Percentiles rank a stretch among this genome's conserved stretches.
These are phyloP conservation scores for Blumeriella jaapii DNA, from an alignment of 2,329 filamentous ascomycete species.

Conservation along the genomic window DNA sequence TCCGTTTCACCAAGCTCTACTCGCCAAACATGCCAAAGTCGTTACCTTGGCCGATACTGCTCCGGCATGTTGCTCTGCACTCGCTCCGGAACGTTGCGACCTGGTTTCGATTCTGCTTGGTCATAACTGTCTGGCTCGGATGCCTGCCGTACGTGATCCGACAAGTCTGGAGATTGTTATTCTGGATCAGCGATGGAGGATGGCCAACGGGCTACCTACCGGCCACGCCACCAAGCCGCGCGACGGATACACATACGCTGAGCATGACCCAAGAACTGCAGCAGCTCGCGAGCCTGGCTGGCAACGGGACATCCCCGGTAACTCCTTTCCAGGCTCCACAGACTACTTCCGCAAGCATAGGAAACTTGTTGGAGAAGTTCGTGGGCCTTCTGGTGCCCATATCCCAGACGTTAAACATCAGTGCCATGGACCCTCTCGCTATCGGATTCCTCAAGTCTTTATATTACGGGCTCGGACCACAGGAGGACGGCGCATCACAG, in stretches of 20 bases:
- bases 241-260: slow-evolving; percentile 15
- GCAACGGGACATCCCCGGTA: slow-evolving; percentile 24
- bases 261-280: slow-evolving; percentile 19
- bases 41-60: slow-evolving; percentile 70
- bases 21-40: slow-evolving; percentile 82
- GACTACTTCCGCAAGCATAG: slow-evolving; percentile 31
- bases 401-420: slow-evolving; percentile 21
- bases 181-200: slow-evolving; percentile 49
- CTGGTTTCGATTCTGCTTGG: slow-evolving; percentile 68
- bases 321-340: slow-evolving; percentile 22
- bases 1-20: slow-evolving; percentile 97
- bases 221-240: slow-evolving; percentile 8
- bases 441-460: slow-evolving; percentile 21
- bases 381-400: slow-evolving; percentile 21
- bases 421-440: slow-evolving; percentile 19
- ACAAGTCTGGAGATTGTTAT: slow-evolving; percentile 82
- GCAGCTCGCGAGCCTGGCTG: slow-evolving; percentile 14
- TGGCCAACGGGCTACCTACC: slow-evolving; percentile 20
- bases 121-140: slow-evolving; percentile 77
- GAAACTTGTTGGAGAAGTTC: slow-evolving; percentile 29
- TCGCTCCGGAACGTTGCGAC: slow-evolving; percentile 58
- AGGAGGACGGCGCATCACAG: slow-evolving; percentile 8
- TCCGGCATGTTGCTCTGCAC: slow-evolving; percentile 67
- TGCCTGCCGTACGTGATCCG: slow-evolving; percentile 86
- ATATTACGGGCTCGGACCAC: slow-evolving; percentile 19